Conservation (phyloP, 371 early-diverging fungal genomes). For the Saksenaea oblongispora region DNA sequence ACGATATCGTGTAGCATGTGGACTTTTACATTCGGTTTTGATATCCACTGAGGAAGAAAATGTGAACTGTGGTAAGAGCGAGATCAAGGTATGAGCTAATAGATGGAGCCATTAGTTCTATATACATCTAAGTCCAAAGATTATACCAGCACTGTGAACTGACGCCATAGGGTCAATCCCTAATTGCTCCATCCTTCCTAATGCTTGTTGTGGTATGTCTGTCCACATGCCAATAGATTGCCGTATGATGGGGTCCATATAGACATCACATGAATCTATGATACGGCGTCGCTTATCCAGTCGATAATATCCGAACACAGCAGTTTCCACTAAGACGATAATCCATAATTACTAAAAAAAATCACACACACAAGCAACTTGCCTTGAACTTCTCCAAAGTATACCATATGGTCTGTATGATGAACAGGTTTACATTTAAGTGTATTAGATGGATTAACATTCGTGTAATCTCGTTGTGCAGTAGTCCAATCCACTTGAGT, state of each 20-base stretch:
- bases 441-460: constrained; percentile 49
- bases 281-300: constrained; percentile 43
- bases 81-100: constrained; percentile 43
- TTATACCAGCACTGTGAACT: constrained; percentile 47
- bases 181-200: constrained; percentile 16
- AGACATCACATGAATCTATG: constrained; percentile 44
- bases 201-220: constrained; percentile 31
- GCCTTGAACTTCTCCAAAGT: constrained; percentile 41
- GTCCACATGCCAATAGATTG: constrained; percentile 44
- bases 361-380: neutral
- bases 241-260: constrained; percentile 52
- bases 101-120: neutral
- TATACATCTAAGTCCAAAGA: neutral
- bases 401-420: constrained; percentile 19
- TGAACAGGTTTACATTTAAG: constrained; percentile 12
- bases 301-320: constrained; percentile 61
- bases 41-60: constrained; percentile 25
- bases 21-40: constrained; percentile 50
- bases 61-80: constrained; percentile 32
- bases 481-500: constrained; percentile 58
- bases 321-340: constrained; percentile 39
- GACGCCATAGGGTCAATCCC: constrained; percentile 47
- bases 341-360: neutral
- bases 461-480: constrained; percentile 49
- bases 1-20: constrained; percentile 40